Evolutionary conservation across 139 green algal genomes (phyloP).

Genomic region (Picochlorum sp.): DNA sequence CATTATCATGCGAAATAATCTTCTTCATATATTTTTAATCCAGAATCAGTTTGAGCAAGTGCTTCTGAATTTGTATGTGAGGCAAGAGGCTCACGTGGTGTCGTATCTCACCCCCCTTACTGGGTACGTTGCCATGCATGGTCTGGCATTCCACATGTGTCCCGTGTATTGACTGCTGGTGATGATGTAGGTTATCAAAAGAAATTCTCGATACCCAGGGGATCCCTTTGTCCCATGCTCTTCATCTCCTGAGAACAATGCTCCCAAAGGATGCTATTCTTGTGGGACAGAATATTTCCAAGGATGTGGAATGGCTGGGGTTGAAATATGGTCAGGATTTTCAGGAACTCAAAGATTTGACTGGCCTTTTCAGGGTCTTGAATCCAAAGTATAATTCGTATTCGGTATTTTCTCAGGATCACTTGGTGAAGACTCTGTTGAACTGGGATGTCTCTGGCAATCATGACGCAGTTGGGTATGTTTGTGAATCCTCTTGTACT

Average conservation of each 20-base stretch:
- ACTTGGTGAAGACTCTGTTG: constrained; percentile 69
- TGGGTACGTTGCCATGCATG: constrained; percentile 24
- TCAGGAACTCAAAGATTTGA: constrained; percentile 60
- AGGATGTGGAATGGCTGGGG: constrained; percentile 81
- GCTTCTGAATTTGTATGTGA: constrained; percentile 73
- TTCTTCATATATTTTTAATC: not conserved
- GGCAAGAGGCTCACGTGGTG: constrained; percentile 48
- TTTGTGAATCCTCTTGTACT: constrained; percentile 4
- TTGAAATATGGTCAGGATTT: constrained; percentile 74
- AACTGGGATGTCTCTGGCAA: constrained; percentile 33
- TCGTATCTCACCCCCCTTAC: constrained; percentile 83
- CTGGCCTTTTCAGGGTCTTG: constrained; percentile 73
- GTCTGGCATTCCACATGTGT: not conserved
- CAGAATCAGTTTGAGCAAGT: constrained; percentile 61
- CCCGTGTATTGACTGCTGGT: not conserved
- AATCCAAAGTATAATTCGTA: constrained; percentile 66
- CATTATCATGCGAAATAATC: not conserved
- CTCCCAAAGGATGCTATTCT: constrained; percentile 58
- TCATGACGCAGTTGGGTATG: constrained; percentile 54
- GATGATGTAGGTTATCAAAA: constrained; percentile 30
- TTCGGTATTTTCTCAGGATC: constrained; percentile 58
- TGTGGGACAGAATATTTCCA: constrained; percentile 78
- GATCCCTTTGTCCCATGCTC: constrained; percentile 52
- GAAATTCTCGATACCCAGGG: constrained; percentile 56
- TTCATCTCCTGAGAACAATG: constrained; percentile 34